A percentile compares a stretch with the other conserved stretches of the same genome.
These are phyloP conservation scores for Candida koratica DNA, from an alignment of 805 yeast species.

Conservation along the genomic window DNA sequence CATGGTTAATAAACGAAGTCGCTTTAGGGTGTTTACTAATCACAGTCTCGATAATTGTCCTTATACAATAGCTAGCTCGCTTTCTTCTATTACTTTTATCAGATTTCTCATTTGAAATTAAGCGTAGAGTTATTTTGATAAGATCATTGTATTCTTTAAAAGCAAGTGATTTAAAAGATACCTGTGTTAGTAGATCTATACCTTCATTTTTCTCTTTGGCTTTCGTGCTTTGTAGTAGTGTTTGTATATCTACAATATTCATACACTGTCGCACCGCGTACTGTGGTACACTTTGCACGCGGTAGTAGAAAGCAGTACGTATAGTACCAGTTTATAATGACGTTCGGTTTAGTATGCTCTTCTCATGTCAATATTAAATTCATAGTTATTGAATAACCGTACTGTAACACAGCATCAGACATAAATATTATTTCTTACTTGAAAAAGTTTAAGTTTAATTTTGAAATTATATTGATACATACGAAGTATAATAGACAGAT, in stretches of 20 bases:
- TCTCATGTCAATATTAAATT: no score
- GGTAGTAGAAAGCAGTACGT: conserved; percentile 1
- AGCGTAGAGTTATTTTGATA: not conserved
- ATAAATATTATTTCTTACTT: no score
- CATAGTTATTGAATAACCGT: no score
- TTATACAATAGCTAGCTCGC: conserved; percentile 6
- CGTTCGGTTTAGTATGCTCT: no score
- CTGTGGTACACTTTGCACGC: not conserved
- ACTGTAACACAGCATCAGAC: no score
- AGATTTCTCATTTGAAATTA: conserved; percentile 3
- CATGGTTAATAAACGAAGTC: conserved; percentile 5
- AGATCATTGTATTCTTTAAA: conserved; percentile 8
- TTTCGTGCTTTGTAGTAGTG: conserved; percentile 5
- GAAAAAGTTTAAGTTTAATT: no score
- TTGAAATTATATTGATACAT: no score
- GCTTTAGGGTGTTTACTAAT: conserved; percentile 5
- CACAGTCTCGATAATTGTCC: conserved; percentile 5
- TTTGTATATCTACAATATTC: not conserved
- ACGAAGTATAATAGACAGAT: no score
- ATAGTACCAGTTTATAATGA: no score
- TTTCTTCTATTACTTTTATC: conserved; percentile 4
- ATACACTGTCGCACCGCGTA: not conserved
- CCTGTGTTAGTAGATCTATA: not conserved
- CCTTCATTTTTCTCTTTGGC: conserved; percentile 8
- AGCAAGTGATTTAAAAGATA: not conserved